A percentile compares a stretch with the other conserved stretches of the same genome.
Evolutionary conservation across 225 moss, liverwort and hornwort species (phyloP).

Genomic region (Physcomitrellopsis africana): DNA sequence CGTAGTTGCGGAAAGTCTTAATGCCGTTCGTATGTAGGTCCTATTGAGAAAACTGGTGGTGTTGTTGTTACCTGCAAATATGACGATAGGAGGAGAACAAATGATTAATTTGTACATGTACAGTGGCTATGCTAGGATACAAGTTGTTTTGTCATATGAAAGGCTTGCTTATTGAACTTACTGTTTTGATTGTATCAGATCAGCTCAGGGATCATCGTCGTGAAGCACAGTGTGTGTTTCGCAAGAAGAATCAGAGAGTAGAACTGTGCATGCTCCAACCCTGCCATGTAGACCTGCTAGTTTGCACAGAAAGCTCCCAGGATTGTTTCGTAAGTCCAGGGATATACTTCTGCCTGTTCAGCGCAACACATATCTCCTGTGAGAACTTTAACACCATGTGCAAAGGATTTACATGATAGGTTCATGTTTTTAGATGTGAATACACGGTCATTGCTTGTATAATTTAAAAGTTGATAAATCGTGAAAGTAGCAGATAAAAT

Average conservation of each 20-base stretch:
- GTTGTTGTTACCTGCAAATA: not conserved
- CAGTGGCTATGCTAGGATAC: not conserved
- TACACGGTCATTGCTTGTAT: not conserved
- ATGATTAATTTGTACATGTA: not conserved
- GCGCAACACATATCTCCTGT: slow-evolving; percentile 12
- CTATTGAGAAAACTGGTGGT: no score
- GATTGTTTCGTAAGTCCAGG: slow-evolving; percentile 48
- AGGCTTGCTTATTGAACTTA: not conserved
- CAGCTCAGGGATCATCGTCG: slow-evolving; percentile 46
- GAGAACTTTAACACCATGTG: not conserved
- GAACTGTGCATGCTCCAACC: slow-evolving; percentile 36
- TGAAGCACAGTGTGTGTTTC: slow-evolving; percentile 36
- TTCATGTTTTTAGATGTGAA: not conserved
- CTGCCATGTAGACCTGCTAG: slow-evolving; percentile 32
- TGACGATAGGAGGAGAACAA: not conserved
- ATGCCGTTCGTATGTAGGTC: no score
- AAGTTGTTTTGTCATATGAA: not conserved
- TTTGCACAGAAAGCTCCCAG: slow-evolving; percentile 54
- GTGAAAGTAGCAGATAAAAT: not conserved
- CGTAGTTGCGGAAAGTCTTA: no score
- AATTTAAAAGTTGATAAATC: not conserved
- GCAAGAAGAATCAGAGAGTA: slow-evolving; percentile 45
- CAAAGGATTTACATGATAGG: not conserved
- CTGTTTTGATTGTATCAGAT: not conserved
- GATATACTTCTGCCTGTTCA: slow-evolving; percentile 33